Evolutionary conservation across 2,329 filamentous ascomycete genomes (phyloP), one percentile per base, ranked within the genome.

Genomic region (Ceratocystis destructans): DNA sequence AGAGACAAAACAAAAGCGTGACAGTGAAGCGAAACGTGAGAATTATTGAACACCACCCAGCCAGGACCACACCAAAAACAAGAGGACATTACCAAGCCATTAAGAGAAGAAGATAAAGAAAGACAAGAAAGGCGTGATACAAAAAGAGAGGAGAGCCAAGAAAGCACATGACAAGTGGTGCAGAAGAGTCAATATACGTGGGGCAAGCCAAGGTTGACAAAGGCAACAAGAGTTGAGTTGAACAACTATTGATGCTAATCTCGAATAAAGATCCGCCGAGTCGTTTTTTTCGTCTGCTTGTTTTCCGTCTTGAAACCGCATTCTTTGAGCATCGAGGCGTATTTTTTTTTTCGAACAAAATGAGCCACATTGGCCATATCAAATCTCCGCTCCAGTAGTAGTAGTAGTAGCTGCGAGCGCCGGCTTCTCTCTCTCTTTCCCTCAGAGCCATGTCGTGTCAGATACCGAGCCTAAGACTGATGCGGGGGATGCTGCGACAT

Each of bases 401-500:
- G 37, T 41, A 41, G 37, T 41, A 25, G 48, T n/a, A 53, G 17
- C 48, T 25, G 48, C 48, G 22, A 28, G 7, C 48, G 48, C 48
- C 48, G 17, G 5, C 8, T 53, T 53, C 22, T 12, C 48, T 53
- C 46, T 22, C 37, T 15, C 33, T 37, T 10, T 37, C 10, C 8
- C 28, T 28, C 28, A 28, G 37, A 12, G 37, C 10, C 37, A 41
- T 15, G 37, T 41, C 37, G 4, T 41, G 37, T 15, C 28, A 17
- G 31, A n/a, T 2, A 5, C 25, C 17, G 20, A n/a, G 31, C 17
- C n/a, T 79, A 90, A 77, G 87, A 86, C 77, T 89, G 87, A 76
- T 92, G 89, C 70, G 89, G 87, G 72, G 89, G 87, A 77, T 90
- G 89, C 72, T 90, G 88, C 67, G 88, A 87, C 83, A 94, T 89